A percentile compares a stretch with the other conserved stretches of the same genome.
Evolutionary conservation across 306 rosid genomes (phyloP).

Genomic region (Leucaena leucocephala): DNA sequence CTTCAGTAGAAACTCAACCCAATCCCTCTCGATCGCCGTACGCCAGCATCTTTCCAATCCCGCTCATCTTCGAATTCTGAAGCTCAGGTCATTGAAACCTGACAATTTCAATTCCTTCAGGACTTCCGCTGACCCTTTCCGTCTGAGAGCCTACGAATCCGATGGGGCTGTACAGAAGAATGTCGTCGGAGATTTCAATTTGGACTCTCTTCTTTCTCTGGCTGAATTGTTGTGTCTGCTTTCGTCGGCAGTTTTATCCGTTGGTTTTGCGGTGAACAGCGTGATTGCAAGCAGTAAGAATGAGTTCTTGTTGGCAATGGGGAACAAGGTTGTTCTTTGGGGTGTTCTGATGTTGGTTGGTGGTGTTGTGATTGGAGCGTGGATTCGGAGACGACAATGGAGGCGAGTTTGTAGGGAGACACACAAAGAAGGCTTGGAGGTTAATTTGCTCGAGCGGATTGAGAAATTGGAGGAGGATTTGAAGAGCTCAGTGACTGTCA

Average conservation of each 20-base stretch:
- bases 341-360: constrained; percentile 32
- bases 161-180: constrained; percentile 13
- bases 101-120: constrained; percentile 24
- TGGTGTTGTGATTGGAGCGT: too few relatives aligned
- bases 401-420: constrained; percentile 45
- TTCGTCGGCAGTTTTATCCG: constrained; percentile 53
- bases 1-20: constrained; percentile 32
- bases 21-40: constrained; percentile 39
- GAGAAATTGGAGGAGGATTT: constrained; percentile 85
- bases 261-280: constrained; percentile 41
- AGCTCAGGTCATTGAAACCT: constrained; percentile 22
- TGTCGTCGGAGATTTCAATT: constrained; percentile 36
- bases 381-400: constrained; percentile 73
- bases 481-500: constrained; percentile 53
- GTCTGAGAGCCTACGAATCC: constrained; percentile 41
- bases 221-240: constrained; percentile 59
- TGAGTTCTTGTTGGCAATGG: constrained; percentile 38
- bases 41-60: constrained; percentile 37
- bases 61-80: constrained; percentile 34
- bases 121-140: constrained; percentile 28
- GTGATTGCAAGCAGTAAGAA: constrained; percentile 46
- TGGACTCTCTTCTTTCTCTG: constrained; percentile 59
- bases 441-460: constrained; percentile 68
- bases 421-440: constrained; percentile 56
- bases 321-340: constrained; percentile 39